Evolutionary conservation across 1,284 basidiomycete species (phyloP).

Genomic region (Malassezia sympodialis): DNA sequence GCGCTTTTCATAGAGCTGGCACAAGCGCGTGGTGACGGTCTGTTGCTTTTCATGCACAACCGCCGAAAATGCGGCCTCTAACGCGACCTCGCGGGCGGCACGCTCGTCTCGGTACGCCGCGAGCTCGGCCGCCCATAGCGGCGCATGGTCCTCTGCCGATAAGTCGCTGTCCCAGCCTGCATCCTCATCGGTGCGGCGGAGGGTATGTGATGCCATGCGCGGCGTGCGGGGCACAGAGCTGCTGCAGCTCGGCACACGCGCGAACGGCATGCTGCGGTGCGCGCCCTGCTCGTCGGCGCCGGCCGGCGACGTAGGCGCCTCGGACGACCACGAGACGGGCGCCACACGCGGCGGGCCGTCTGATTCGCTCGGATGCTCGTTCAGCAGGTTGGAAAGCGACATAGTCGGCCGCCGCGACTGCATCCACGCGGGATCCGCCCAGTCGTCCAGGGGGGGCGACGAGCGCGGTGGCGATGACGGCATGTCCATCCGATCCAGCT

Average conservation of each 20-base stretch:
- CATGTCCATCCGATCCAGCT: background rate
- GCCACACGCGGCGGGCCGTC: background rate
- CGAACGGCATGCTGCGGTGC: background rate
- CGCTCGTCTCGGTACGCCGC: constrained; percentile 29
- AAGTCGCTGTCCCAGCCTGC: constrained; percentile 40
- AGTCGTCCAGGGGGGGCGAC: constrained; percentile 1
- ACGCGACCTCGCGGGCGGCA: constrained; percentile 21
- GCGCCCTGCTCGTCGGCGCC: background rate
- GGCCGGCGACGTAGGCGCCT: background rate
- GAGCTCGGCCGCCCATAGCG: constrained; percentile 31
- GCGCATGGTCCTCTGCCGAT: constrained; percentile 34
- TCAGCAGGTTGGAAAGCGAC: constrained; percentile 15
- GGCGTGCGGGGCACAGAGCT: constrained; percentile 3
- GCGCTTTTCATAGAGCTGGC: constrained; percentile 29
- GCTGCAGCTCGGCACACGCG: background rate
- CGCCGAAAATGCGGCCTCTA: constrained; percentile 27
- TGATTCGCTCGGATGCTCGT: background rate
- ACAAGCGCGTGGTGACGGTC: constrained; percentile 27
- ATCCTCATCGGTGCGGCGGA: background rate
- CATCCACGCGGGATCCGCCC: constrained; percentile 6
- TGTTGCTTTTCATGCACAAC: constrained; percentile 21
- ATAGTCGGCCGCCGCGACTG: constrained; percentile 14
- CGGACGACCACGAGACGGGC: background rate
- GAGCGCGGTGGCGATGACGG: background rate
- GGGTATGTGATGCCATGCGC: background rate